Percentiles rank a stretch among this genome's conserved stretches.
phyloP scores from a whole-genome alignment of 2,329 filamentous ascomycete species.

The Sclerotinia nivalis region DNA sequence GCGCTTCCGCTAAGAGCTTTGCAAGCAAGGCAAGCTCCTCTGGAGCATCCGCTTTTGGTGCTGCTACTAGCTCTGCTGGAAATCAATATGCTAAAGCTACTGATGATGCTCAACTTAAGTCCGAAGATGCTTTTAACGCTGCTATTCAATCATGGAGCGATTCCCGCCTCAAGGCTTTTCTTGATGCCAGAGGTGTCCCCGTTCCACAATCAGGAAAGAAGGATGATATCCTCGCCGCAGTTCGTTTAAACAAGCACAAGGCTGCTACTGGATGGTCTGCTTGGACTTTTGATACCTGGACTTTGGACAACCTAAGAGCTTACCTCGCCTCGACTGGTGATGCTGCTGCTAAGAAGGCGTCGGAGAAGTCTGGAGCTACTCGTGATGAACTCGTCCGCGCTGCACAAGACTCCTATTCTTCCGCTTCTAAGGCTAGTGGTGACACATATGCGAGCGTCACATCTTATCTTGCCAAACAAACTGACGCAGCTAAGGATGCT shows the following conservation, averaged over 20 bases:
- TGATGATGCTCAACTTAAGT: constrained; percentile 62
- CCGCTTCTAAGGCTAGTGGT: constrained; percentile 60
- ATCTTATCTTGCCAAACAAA: constrained; percentile 66
- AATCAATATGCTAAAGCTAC: constrained; percentile 79
- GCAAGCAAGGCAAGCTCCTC: constrained; percentile 68
- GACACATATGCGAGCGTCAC: constrained; percentile 66
- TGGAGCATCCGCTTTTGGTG: constrained; percentile 64
- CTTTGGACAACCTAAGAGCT: constrained; percentile 65
- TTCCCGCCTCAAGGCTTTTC: constrained; percentile 72
- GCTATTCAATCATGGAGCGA: constrained; percentile 69
- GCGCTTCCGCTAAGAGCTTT: constrained; percentile 63
- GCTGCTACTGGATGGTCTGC: constrained; percentile 66
- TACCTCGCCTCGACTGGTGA: constrained; percentile 57
- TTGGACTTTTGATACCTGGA: constrained; percentile 81
- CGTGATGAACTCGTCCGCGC: constrained; percentile 73
- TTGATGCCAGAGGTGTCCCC: constrained; percentile 74
- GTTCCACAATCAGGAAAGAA: constrained; percentile 70
- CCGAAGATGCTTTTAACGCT: constrained; percentile 66
- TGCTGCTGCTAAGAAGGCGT: constrained; percentile 57
- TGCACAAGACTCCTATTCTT: constrained; percentile 60
- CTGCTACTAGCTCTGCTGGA: constrained; percentile 72
- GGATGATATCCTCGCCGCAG: constrained; percentile 72
- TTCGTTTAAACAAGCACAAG: constrained; percentile 72
- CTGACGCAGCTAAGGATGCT: constrained; percentile 62
- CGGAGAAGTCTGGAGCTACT: constrained; percentile 62